Conservation (phyloP, 805 yeast genomes). For the Martiniozyma abietophila region DNA sequence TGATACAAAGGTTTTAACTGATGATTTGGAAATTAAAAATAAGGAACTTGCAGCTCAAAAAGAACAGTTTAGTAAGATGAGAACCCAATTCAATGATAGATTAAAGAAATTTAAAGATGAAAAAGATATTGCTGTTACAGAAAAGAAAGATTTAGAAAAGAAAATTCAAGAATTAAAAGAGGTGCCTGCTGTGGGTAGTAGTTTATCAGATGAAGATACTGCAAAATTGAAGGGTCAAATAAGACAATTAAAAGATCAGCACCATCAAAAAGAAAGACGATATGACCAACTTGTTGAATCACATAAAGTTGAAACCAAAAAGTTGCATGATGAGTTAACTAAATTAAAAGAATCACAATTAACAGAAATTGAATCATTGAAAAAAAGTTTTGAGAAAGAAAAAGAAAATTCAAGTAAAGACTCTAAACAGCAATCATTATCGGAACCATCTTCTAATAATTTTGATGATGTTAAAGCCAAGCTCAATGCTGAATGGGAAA, state of each 20-base stretch:
- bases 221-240: constrained; percentile 16
- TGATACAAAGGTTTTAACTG: constrained; percentile 2
- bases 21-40: no score
- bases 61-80: constrained; percentile 22
- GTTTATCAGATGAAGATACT: constrained; percentile 12
- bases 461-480: constrained; percentile 14
- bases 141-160: constrained; percentile 12
- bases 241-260: constrained; percentile 10
- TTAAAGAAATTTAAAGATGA: constrained; percentile 21
- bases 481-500: constrained; percentile 22
- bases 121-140: constrained; percentile 12
- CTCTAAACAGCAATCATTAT: constrained; percentile 15
- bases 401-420: constrained; percentile 15
- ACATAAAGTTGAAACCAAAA: constrained; percentile 2
- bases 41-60: constrained; percentile 13
- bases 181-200: constrained; percentile 4
- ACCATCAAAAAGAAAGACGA: constrained; percentile 11
- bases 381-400: constrained; percentile 13
- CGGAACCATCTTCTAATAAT: constrained; percentile 6
- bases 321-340: constrained; percentile 3
- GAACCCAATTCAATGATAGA: constrained; percentile 24
- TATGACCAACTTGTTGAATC: constrained; percentile 1
- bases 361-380: constrained; percentile 8
- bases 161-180: constrained; percentile 16
- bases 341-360: not conserved